phyloP scores from a whole-genome alignment of 306 rosid genomes.

The Vigna mungo region DNA sequence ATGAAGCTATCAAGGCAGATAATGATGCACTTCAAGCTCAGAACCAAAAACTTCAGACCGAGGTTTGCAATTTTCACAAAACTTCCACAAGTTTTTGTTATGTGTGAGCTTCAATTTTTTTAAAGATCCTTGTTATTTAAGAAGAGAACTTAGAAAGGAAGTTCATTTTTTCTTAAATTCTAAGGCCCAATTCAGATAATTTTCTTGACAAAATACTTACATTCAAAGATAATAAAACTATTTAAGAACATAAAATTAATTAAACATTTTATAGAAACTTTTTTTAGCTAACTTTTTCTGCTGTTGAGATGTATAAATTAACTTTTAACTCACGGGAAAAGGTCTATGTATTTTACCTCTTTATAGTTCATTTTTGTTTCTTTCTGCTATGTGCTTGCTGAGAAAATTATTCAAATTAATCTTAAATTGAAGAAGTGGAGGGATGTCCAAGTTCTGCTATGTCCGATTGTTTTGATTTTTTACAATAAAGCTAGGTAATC shows the following conservation, averaged over 20 bases:
- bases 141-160: slow-evolving; percentile 5
- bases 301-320: not conserved
- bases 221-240: not conserved
- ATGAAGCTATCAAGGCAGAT: slow-evolving; percentile 73
- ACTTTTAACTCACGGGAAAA: not conserved
- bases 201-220: not conserved
- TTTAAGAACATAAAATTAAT: not conserved
- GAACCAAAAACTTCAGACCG: slow-evolving; percentile 75
- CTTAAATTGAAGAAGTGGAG: slow-evolving; percentile 4
- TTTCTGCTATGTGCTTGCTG: not conserved
- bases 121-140: slow-evolving; percentile 7
- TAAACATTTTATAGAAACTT: not conserved
- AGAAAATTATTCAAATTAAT: not conserved
- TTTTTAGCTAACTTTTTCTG: not conserved
- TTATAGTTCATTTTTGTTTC: not conserved
- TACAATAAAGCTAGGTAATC: slow-evolving; percentile 46
- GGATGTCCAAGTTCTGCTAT: not conserved
- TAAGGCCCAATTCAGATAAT: not conserved
- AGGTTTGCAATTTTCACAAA: slow-evolving; percentile 52
- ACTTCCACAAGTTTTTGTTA: not conserved
- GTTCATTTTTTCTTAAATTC: not conserved
- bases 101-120: not conserved
- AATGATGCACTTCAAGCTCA: slow-evolving; percentile 72
- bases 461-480: slow-evolving; percentile 20
- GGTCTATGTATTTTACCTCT: not conserved